These are phyloP conservation scores for Hypoxylon rickii DNA, from an alignment of 495 filamentous ascomycete genomes.

Conservation along the genomic window DNA sequence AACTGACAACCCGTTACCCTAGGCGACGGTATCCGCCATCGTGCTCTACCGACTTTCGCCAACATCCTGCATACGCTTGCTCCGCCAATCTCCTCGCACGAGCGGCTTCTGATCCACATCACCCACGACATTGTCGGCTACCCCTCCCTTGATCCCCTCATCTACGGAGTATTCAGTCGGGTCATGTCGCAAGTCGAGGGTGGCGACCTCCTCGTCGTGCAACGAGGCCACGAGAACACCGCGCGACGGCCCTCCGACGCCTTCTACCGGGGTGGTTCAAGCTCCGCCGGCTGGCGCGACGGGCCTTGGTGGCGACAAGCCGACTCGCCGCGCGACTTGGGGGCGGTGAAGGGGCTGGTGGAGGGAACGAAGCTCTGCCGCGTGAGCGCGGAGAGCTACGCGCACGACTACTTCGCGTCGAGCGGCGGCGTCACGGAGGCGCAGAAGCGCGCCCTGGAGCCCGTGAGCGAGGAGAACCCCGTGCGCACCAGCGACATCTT, in stretches of 20 bases:
- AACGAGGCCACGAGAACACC: slow-evolving; percentile 84
- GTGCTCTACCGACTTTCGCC: slow-evolving; percentile 92
- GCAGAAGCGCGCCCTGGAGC: slow-evolving; percentile 73
- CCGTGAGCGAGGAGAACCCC: slow-evolving; percentile 80
- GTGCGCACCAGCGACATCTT: slow-evolving; percentile 93
- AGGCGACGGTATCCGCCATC: slow-evolving; percentile 89
- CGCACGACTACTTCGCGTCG: slow-evolving; percentile 76
- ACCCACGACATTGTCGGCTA: slow-evolving; percentile 95
- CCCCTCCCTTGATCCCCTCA: slow-evolving; percentile 89
- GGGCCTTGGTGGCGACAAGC: slow-evolving; percentile 93
- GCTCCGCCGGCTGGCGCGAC: slow-evolving; percentile 74
- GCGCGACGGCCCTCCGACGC: slow-evolving; percentile 65
- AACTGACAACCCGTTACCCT: slow-evolving; percentile 25
- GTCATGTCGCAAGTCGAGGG: slow-evolving; percentile 99
- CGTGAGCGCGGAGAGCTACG: slow-evolving; percentile 84
- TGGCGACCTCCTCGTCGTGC: slow-evolving; percentile 94
- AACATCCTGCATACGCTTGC: slow-evolving; percentile 92
- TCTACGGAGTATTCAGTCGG: slow-evolving; percentile 89
- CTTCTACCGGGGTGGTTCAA: slow-evolving; percentile 59
- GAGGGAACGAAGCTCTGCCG: slow-evolving; percentile 90
- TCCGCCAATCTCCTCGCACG: slow-evolving; percentile 95
- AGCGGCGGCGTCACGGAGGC: slow-evolving; percentile 81
- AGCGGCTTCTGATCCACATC: slow-evolving; percentile 96
- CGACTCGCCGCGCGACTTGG: slow-evolving; percentile 72
- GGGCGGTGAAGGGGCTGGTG: slow-evolving; percentile 74